phyloP scores from a whole-genome alignment of 1,284 basidiomycete species.

The Xerocomus minutiporus region DNA sequence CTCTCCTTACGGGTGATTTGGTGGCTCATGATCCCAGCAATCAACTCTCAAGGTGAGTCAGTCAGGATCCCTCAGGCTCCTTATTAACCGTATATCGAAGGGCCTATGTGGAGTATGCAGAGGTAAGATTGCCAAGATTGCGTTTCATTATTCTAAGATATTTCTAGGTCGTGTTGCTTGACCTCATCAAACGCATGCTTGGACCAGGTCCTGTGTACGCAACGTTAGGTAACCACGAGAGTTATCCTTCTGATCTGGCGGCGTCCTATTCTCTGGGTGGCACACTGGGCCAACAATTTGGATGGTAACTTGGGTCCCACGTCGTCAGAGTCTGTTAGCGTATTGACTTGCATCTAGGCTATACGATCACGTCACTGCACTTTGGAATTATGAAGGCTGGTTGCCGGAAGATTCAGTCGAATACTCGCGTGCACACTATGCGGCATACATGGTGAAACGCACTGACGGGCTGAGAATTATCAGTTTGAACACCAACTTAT shows the following conservation, averaged over 20 bases:
- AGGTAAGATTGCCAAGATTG: slow-evolving; percentile 38
- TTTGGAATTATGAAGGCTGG: slow-evolving; percentile 74
- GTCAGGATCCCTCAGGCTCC: background rate
- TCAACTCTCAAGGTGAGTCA: slow-evolving; percentile 53
- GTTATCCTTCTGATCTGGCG: slow-evolving; percentile 12
- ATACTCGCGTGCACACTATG: slow-evolving; percentile 61
- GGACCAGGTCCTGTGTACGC: slow-evolving; percentile 67
- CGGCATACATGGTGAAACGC: slow-evolving; percentile 69
- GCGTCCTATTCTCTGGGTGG: slow-evolving; percentile 57
- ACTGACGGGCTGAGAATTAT: slow-evolving; percentile 68
- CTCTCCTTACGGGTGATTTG: slow-evolving; percentile 73
- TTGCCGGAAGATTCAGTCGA: slow-evolving; percentile 54
- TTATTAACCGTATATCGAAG: slow-evolving; percentile 25
- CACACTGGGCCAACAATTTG: slow-evolving; percentile 53
- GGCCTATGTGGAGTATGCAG: slow-evolving; percentile 49
- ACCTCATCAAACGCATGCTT: slow-evolving; percentile 58
- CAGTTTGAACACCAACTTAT: slow-evolving; percentile 74
- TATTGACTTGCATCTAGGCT: slow-evolving; percentile 44
- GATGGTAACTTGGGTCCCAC: slow-evolving; percentile 44
- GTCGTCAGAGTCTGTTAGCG: background rate
- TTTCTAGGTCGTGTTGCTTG: slow-evolving; percentile 56
- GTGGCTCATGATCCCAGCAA: slow-evolving; percentile 67
- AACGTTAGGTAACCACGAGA: slow-evolving; percentile 72
- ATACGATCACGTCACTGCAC: slow-evolving; percentile 64
- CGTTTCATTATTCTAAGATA: slow-evolving; percentile 2